Evolutionary conservation across 352 stramenopile species (phyloP).

Genomic region (Phytophthora quininea): DNA sequence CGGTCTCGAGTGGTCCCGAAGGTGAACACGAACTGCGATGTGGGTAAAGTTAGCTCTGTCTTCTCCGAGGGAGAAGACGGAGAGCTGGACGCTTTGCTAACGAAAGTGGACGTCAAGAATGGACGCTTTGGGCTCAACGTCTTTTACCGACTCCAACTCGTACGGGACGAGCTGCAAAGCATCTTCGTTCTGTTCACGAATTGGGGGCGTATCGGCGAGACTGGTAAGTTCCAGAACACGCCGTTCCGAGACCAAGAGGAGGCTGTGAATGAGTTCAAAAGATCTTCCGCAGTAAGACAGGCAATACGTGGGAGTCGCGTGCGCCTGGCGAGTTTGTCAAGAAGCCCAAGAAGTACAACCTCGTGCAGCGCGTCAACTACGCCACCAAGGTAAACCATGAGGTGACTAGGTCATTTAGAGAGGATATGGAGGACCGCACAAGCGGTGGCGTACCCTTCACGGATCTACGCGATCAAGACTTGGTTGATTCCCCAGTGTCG

Average conservation of each 20-base stretch:
- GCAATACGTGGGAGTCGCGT: conserved; percentile 65
- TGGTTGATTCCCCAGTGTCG: conserved; percentile 35
- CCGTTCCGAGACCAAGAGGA: conserved; percentile 61
- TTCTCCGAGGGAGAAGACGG: conserved; percentile 37
- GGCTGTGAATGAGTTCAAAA: conserved; percentile 81
- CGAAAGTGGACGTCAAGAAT: conserved; percentile 80
- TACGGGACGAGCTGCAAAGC: conserved; percentile 68
- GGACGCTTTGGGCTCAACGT: conserved; percentile 77
- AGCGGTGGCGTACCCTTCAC: conserved; percentile 31
- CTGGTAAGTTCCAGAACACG: conserved; percentile 81
- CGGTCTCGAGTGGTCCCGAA: conserved; percentile 47
- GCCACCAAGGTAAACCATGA: conserved; percentile 60
- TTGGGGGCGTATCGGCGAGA: conserved; percentile 78
- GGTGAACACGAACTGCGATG: conserved; percentile 64
- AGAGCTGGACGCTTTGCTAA: conserved; percentile 63
- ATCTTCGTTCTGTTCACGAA: conserved; percentile 84
- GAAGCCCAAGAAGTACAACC: conserved; percentile 75
- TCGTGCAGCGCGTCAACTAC: conserved; percentile 65
- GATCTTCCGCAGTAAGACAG: conserved; percentile 81
- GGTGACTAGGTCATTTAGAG: conserved; percentile 58
- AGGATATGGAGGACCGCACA: conserved; percentile 31
- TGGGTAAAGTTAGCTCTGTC: conserved; percentile 59
- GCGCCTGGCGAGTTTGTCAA: conserved; percentile 51
- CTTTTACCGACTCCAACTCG: conserved; percentile 79
- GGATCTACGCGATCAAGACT: conserved; percentile 38